Base-by-base conservation (phyloP, 2,329 filamentous ascomycete genomes). In the Penicillium verrucosum region DNA sequence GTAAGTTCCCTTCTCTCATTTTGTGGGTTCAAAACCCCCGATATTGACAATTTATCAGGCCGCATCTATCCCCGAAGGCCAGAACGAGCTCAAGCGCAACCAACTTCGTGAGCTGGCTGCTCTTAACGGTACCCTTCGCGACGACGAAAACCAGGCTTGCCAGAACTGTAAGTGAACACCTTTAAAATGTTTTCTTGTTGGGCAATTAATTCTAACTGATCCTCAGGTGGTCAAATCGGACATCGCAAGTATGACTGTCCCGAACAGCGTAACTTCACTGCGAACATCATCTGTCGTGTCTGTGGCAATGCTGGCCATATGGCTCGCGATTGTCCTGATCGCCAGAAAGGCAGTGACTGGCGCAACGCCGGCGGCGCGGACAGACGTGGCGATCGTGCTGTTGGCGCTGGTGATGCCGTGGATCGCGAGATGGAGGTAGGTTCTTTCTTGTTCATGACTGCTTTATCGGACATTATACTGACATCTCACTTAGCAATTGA, bases 201-300 rank as follows among this genome's bases (percentile, higher is more conserved):
- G 36, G 12, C 8, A 42, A 32, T 45, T 10, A 21, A 50, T 63
- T 45, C 58, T 70, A 63, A 73, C 40, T 14, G 45, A 11, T 36
- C 12, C 8, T 32, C 44, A 82, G 81, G 90, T 77, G 94, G 94
- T 68, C 92, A 97, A 82, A 99, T 99, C 64, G 94, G 94, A 59
- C 94, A 99, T 77, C 89, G 94, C 77, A 99, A 99, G 78, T 97
- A 97, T 75, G 94, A 99, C 73, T 99, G 94, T 68, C 94, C 94
- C 14, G 91, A 99, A 78, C 90, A 94, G 75, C 90, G 92, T 73
- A 99, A 99, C 78, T 97, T 89, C 78, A 99, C 94, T n/a, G 92
- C 94, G 68, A 97, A 92, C 77, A 97, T 99, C 74, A 97, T 99
- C 72, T 99, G 94, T 78, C 92, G 93, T 69, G 89, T 97, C 68